These are phyloP conservation scores for Podaxis sp. DNA, from an alignment of 768 basidiomycete species.

Conservation along the genomic window DNA sequence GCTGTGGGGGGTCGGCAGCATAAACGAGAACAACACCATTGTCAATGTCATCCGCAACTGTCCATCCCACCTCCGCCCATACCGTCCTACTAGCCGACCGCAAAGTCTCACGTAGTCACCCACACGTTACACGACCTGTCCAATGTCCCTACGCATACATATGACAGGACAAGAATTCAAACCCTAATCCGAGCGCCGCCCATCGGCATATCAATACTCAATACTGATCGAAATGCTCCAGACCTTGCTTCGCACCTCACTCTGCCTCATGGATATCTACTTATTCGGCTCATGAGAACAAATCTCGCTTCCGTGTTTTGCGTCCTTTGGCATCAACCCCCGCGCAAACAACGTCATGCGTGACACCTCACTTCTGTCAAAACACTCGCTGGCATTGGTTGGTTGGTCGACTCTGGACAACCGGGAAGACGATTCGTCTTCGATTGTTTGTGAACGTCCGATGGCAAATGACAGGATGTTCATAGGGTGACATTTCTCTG, in stretches of 20 bases:
- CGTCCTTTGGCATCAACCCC: not conserved
- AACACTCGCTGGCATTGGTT: not conserved
- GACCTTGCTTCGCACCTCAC: not conserved
- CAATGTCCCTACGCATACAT: not conserved
- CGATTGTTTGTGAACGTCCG: not conserved
- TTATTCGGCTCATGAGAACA: not conserved
- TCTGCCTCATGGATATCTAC: not conserved
- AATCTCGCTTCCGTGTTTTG: not conserved
- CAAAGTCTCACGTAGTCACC: not conserved
- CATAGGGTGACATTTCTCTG: not conserved
- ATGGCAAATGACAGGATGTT: not conserved
- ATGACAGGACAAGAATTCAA: not conserved
- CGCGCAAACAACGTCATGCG: not conserved
- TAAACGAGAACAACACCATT: not conserved
- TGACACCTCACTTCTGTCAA: not conserved
- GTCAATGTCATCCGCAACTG: not conserved
- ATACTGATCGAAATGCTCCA: not conserved
- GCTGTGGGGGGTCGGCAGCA: not conserved
- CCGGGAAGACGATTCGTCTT: not conserved
- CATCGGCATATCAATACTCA: not conserved
- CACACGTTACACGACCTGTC: not conserved
- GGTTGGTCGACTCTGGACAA: not conserved
- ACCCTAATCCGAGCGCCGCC: not conserved
- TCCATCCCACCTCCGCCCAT: not conserved
- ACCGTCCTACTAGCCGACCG: not conserved